Conservation (phyloP, 2,329 filamentous ascomycete genomes). For the Aureobasidium sp. region DNA sequence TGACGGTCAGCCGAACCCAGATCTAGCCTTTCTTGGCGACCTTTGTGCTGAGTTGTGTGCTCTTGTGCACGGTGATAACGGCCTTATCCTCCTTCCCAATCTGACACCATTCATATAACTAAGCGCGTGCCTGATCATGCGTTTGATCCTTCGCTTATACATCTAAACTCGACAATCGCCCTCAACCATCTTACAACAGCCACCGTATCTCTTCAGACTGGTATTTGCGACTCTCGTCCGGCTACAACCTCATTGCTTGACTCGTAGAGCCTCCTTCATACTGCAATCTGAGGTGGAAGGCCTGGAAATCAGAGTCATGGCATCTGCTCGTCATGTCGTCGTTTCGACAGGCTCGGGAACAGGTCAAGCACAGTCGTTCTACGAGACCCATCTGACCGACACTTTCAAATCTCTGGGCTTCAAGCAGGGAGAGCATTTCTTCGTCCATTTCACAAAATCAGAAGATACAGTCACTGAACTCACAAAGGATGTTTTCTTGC, state of each 20-base stretch:
- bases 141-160: not conserved
- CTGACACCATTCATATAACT: not conserved
- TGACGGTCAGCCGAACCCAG: not conserved
- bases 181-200: no score
- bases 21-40: not conserved
- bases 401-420: conserved; percentile 36
- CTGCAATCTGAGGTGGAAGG: no score
- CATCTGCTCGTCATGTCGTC: conserved; percentile 28
- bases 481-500: conserved; percentile 41
- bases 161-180: not conserved
- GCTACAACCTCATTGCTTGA: not conserved
- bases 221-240: no score
- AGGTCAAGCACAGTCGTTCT: conserved; percentile 31
- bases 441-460: conserved; percentile 54
- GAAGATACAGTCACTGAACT: conserved; percentile 57
- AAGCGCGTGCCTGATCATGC: not conserved
- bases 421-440: conserved; percentile 31
- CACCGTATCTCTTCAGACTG: no score
- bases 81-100: not conserved
- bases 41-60: no score
- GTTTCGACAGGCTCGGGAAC: conserved; percentile 39
- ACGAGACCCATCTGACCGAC: conserved; percentile 27
- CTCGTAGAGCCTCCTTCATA: not conserved
- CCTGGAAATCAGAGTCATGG: not conserved
- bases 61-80: not conserved